Percentiles rank a stretch among this genome's conserved stretches.
phyloP scores from a whole-genome alignment of 202 grass and related monocot genomes.

The Setaria italica region DNA sequence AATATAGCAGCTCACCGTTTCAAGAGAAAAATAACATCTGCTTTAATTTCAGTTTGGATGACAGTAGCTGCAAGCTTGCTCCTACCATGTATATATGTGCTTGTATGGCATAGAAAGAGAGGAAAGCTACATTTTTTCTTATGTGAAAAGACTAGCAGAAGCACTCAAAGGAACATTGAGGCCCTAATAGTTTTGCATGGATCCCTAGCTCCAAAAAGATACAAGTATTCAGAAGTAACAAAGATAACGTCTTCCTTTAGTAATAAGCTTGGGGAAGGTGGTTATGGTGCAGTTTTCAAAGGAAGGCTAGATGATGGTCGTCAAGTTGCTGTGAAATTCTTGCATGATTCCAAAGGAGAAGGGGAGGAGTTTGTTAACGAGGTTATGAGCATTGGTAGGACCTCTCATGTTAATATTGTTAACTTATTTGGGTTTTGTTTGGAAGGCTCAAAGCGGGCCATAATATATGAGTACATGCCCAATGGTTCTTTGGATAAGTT shows the following conservation, averaged over 20 bases:
- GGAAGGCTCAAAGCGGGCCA: constrained; percentile 56
- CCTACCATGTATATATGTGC: constrained; percentile 27
- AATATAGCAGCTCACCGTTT: not conserved
- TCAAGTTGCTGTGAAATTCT: constrained; percentile 62
- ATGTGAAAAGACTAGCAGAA: not conserved
- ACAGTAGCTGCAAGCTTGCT: not conserved
- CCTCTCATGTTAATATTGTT: constrained; percentile 80
- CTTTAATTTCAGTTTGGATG: not conserved
- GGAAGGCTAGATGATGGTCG: constrained; percentile 46
- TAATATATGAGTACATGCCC: constrained; percentile 68
- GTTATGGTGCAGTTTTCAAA: constrained; percentile 68
- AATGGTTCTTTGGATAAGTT: constrained; percentile 69
- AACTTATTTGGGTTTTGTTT: constrained; percentile 68
- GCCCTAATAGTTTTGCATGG: constrained; percentile 39
- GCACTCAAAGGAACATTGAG: constrained; percentile 35
- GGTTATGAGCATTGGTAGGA: constrained; percentile 73
- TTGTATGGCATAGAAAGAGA: constrained; percentile 12
- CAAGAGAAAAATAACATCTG: not conserved
- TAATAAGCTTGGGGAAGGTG: constrained; percentile 63
- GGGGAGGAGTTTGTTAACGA: constrained; percentile 66
- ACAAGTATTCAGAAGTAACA: constrained; percentile 53
- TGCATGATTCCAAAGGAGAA: constrained; percentile 46
- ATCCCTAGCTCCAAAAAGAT: constrained; percentile 57
- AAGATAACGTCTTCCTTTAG: constrained; percentile 54
- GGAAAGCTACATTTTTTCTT: not conserved